Conservation (phyloP, 1,284 basidiomycete genomes). For the Rhodofomes roseus region DNA sequence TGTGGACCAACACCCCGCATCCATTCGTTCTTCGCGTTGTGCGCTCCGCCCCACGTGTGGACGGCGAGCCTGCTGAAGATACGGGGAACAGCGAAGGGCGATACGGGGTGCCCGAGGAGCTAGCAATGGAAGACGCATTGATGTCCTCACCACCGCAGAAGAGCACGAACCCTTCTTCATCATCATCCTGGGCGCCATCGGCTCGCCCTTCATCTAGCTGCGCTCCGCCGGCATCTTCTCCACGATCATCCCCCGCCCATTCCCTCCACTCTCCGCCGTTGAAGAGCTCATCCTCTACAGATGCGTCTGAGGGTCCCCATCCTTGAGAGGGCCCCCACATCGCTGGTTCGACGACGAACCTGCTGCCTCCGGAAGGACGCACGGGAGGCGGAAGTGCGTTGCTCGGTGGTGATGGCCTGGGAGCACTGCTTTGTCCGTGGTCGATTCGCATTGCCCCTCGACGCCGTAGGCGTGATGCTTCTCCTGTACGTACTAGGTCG, state of each 20-base stretch:
- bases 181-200: constrained; percentile 17
- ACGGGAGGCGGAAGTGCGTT: constrained; percentile 1
- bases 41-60: constrained; percentile 9
- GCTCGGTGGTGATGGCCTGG: neutral
- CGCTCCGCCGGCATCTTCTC: constrained; percentile 8
- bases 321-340: constrained; percentile 32
- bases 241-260: constrained; percentile 14
- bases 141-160: constrained; percentile 44
- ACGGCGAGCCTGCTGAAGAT: constrained; percentile 32
- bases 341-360: constrained; percentile 22
- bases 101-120: constrained; percentile 10
- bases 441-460: constrained; percentile 68
- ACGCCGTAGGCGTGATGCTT: constrained; percentile 66
- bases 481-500: constrained; percentile 64
- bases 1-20: constrained; percentile 57
- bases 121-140: constrained; percentile 10
- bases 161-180: constrained; percentile 37
- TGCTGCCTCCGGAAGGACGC: constrained; percentile 4
- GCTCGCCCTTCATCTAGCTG: constrained; percentile 16
- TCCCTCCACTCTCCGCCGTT: constrained; percentile 19
- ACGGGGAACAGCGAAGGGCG: constrained; percentile 19
- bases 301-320: constrained; percentile 11
- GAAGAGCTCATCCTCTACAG: constrained; percentile 21
- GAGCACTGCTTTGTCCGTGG: constrained; percentile 27
- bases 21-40: constrained; percentile 39